Percentiles rank a stretch among this genome's conserved stretches.
These are phyloP conservation scores for Graphiopsis chlorocephala DNA, from an alignment of 2,329 filamentous ascomycete genomes.

Conservation along the genomic window DNA sequence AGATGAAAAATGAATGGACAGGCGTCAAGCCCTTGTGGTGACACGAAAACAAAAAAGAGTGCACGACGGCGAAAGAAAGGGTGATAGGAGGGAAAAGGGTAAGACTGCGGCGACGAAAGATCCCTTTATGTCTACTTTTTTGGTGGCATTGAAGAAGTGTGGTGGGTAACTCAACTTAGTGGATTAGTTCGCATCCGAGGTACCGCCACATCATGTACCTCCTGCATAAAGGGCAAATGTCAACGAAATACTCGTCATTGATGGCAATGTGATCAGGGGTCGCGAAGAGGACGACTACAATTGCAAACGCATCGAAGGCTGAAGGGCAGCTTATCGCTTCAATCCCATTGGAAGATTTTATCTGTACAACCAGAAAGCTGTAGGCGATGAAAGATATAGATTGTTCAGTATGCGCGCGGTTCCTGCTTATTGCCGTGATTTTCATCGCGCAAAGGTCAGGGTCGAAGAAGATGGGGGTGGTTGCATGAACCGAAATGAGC, in stretches of 20 bases:
- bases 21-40: neutral
- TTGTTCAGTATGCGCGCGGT: constrained; percentile 2
- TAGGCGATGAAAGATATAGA: neutral
- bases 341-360: neutral
- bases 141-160: neutral
- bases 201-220: constrained; percentile 1
- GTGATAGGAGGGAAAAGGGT: neutral
- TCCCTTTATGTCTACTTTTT: neutral
- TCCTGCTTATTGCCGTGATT: neutral
- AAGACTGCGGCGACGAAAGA: neutral
- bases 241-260: neutral
- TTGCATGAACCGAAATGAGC: constrained; percentile 6
- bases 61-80: neutral
- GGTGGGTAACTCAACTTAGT: neutral
- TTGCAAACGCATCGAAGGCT: neutral
- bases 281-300: neutral
- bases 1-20: neutral
- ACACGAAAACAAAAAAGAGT: neutral
- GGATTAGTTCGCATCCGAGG: neutral
- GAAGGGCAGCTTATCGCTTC: neutral
- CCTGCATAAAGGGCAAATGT: neutral
- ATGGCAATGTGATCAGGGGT: neutral
- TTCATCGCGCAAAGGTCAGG: neutral
- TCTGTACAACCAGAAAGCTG: neutral
- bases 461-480: neutral